phyloP scores from a whole-genome alignment of 345 rosid species.

The Sisymbrium irio region DNA sequence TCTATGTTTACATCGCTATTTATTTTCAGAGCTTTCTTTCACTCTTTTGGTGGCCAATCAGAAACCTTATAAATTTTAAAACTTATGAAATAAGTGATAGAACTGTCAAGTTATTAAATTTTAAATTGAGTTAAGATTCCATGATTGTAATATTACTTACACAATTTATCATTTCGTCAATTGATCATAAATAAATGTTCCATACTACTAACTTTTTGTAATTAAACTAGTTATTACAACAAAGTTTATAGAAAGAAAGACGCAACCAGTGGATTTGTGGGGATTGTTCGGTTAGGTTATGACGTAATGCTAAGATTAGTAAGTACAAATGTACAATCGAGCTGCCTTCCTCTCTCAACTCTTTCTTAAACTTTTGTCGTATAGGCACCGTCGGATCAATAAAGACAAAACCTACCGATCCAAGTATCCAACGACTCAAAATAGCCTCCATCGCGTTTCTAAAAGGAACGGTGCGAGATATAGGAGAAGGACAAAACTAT shows the following conservation, averaged over 20 bases:
- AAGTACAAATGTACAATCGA: not conserved
- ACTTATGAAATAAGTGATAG: too few relatives aligned
- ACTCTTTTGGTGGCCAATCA: too few relatives aligned
- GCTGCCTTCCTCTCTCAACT: not conserved
- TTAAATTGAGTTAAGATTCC: too few relatives aligned
- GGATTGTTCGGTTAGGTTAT: not conserved
- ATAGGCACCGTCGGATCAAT: not conserved
- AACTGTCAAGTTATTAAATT: too few relatives aligned
- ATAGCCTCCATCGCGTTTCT: not conserved
- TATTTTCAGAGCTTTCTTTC: too few relatives aligned
- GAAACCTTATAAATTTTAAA: too few relatives aligned
- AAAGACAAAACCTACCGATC: not conserved
- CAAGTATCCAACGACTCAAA: conserved; percentile 1
- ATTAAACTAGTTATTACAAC: not conserved
- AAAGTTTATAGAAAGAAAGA: not conserved
- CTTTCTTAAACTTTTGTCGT: not conserved
- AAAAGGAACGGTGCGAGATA: not conserved
- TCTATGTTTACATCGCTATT: too few relatives aligned
- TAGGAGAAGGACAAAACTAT: not conserved
- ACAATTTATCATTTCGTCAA: too few relatives aligned
- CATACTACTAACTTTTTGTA: too few relatives aligned
- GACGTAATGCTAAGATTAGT: not conserved
- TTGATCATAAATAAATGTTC: too few relatives aligned
- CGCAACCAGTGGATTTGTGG: not conserved
- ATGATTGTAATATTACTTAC: not conserved